These are phyloP conservation scores for Ceratocystis alfenasii DNA, from an alignment of 2,329 filamentous ascomycete species.

Conservation along the genomic window DNA sequence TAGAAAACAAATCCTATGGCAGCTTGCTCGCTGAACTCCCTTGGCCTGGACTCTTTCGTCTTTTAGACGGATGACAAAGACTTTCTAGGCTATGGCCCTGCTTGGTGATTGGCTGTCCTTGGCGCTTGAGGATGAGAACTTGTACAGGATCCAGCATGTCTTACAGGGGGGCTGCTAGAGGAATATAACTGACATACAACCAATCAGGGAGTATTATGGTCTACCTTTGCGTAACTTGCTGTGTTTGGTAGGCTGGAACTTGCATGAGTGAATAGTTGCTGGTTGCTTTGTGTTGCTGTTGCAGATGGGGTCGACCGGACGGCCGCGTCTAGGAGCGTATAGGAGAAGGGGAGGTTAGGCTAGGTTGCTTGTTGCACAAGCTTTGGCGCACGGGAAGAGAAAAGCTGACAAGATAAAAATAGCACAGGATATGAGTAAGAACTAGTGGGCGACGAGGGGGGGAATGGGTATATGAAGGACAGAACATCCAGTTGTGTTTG, in stretches of 20 bases:
- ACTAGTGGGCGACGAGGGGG: not conserved
- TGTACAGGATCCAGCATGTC: not conserved
- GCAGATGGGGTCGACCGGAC: not conserved
- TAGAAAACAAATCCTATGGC: not conserved
- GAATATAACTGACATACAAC: slow-evolving; percentile 1
- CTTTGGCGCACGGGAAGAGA: not conserved
- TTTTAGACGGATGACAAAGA: no score
- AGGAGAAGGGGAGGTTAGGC: not conserved
- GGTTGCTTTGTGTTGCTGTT: not conserved
- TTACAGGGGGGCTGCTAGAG: not conserved
- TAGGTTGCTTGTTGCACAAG: not conserved
- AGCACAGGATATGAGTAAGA: not conserved
- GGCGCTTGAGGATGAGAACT: not conserved
- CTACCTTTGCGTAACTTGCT: no score
- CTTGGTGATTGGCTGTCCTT: slow-evolving; percentile 3
- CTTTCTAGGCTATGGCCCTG: not conserved
- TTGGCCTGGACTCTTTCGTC: no score
- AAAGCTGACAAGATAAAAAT: slow-evolving; percentile 8
- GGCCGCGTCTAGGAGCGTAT: not conserved
- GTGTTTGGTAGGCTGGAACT: no score
- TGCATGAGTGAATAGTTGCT: no score
- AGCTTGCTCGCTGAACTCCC: no score
- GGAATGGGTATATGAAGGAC: not conserved
- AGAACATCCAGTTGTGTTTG: not conserved
- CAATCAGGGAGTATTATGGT: not conserved